Base-by-base conservation (phyloP, 805 yeast genomes). In the Wickerhamiella domercqiae region DNA sequence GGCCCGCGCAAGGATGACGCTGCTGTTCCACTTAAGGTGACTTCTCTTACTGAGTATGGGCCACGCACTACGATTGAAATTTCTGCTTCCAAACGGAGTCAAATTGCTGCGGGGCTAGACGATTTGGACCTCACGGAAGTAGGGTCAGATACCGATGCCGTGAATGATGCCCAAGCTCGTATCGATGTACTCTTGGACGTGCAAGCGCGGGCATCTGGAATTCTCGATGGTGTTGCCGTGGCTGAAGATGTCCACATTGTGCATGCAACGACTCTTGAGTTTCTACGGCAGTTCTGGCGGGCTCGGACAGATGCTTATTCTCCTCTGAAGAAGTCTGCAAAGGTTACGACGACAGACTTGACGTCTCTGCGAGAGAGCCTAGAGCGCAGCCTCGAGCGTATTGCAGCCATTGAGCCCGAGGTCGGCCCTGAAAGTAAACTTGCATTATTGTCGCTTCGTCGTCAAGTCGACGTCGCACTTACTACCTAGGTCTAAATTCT, bases 41-140 rank as follows among this genome's bases (percentile, higher is more conserved):
- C 16, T 14, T 15, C 16, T 6, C n/a, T 17, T 15, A 21, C 16
- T 14, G 16, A 15, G 7, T 13, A n/a, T 7, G 33, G 11, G 19
- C 7, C 33, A 15, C n/a, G 7, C 7, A 21, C 9, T 21, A 15
- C 16, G 11, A 6, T 9, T 7, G 21, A 5, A 7, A 18, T 6
- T 7, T 5, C 7, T 7, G 21, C 21, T 15, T 13, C 16, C 11
- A 13, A n/a, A 6, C 21, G 19, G 13, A 5, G 5, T 7, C 18
- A 6, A 9, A 20, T 20, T n/a, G 21, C 21, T 5, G 21, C 19
- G 5, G 16, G 33, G 7, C 20, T 30, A 7, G 20, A 20, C 5
- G 33, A 17, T 5, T 14, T 87, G 44, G 87, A 84, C 54, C 66
- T 90, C 35, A 87, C 82, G 56, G 93, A 87, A n/a, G 87, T 75